A percentile compares a stretch with the other conserved stretches of the same genome.
Evolutionary conservation across 306 rosid species (phyloP).

Genomic region (Prunus mongolica): DNA sequence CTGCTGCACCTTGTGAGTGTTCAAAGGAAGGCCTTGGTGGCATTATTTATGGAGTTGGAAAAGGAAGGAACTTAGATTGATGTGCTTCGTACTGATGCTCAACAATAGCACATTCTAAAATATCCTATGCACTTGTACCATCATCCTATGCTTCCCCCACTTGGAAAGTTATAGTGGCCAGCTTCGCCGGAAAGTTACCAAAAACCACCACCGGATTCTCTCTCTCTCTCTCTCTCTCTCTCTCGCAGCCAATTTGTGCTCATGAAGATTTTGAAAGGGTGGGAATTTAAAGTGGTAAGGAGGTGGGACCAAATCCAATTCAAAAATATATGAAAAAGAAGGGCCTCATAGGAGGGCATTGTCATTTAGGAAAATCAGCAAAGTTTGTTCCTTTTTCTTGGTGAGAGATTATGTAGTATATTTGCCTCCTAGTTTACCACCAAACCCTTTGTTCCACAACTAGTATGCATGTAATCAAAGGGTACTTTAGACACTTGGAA

Average conservation of each 20-base stretch:
- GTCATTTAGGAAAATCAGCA: conserved; percentile 10
- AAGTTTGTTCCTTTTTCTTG: background rate
- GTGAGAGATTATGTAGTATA: conserved; percentile 2
- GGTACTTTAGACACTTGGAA: conserved; percentile 17
- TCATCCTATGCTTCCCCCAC: conserved; percentile 81
- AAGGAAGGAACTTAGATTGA: conserved; percentile 42
- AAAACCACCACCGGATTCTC: conserved; percentile 39
- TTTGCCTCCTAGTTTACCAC: conserved; percentile 19
- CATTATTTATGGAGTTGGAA: conserved; percentile 57
- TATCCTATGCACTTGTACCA: conserved; percentile 55
- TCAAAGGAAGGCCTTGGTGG: conserved; percentile 46
- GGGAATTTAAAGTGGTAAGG: conserved; percentile 47
- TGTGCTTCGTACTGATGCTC: conserved; percentile 63
- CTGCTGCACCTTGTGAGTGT: conserved; percentile 37
- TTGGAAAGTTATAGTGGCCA: conserved; percentile 33
- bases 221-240: background rate
- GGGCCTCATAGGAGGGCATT: conserved; percentile 20
- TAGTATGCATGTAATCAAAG: conserved; percentile 17
- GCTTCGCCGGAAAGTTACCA: conserved; percentile 48
- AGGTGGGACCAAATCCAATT: conserved; percentile 28
- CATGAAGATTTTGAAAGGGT: conserved; percentile 51
- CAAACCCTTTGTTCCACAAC: conserved; percentile 20
- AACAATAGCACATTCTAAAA: conserved; percentile 89
- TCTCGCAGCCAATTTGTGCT: conserved; percentile 41
- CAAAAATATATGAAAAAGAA: conserved; percentile 8